Conservation (phyloP, 1,284 basidiomycete genomes). For the Cutaneotrichosporon sp. region DNA sequence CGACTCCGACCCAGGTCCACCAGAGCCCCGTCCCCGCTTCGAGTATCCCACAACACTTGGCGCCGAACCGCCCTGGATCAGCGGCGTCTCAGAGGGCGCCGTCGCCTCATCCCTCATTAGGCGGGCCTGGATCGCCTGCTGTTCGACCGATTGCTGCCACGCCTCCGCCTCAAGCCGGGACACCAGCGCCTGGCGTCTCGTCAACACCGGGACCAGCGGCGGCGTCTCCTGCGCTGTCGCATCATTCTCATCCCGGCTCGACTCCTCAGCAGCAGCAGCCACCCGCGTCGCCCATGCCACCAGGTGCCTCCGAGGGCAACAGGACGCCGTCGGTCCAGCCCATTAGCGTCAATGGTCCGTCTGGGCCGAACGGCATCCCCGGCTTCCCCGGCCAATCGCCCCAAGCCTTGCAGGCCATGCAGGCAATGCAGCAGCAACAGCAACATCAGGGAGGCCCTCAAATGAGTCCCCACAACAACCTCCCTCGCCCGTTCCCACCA, state of each 20-base stretch:
- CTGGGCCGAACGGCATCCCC: slow-evolving; percentile 5
- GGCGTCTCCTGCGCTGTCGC: slow-evolving; percentile 38
- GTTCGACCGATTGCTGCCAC: slow-evolving; percentile 13
- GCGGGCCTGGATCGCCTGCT: slow-evolving; percentile 20
- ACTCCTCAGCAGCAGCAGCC: slow-evolving; percentile 24
- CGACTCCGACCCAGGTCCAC: slow-evolving; percentile 23
- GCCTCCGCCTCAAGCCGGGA: slow-evolving; percentile 11
- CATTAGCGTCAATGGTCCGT: slow-evolving; percentile 19
- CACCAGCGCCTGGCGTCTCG: slow-evolving; percentile 8
- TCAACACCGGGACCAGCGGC: slow-evolving; percentile 25
- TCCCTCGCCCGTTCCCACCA: slow-evolving; percentile 16
- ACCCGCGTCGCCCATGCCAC: slow-evolving; percentile 6
- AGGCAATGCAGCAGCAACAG: slow-evolving; percentile 28
- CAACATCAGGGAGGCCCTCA: too few species aligned
- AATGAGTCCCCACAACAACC: slow-evolving; percentile 5
- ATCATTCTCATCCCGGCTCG: slow-evolving; percentile 23
- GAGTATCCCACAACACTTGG: slow-evolving; percentile 48
- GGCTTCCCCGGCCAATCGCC: slow-evolving; percentile 15
- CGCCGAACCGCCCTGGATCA: slow-evolving; percentile 42
- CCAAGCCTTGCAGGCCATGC: slow-evolving; percentile 25
- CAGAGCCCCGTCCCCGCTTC: slow-evolving; percentile 35
- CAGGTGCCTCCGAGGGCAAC: background rate
- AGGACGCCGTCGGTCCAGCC: slow-evolving; percentile 1
- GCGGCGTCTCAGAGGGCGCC: slow-evolving; percentile 41
- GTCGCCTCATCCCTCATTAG: slow-evolving; percentile 32